Evolutionary conservation across 2,329 filamentous ascomycete genomes (phyloP).

Genomic region (Alternaria infectoria): DNA sequence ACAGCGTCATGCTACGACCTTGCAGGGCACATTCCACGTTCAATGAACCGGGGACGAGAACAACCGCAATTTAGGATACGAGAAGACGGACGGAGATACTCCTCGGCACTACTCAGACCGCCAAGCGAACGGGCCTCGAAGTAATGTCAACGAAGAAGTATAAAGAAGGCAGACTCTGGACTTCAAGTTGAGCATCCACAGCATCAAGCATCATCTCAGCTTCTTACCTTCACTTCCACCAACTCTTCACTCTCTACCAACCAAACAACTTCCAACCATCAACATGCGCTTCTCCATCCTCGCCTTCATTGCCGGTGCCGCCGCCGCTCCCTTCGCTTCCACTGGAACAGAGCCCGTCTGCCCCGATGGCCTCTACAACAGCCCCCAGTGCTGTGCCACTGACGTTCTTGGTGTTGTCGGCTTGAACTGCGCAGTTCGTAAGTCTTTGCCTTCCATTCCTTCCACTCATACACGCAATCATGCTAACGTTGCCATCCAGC

Average conservation of each 20-base stretch:
- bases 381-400: constrained; percentile 16
- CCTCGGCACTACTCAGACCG: neutral
- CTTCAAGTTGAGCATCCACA: neutral
- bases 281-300: constrained; percentile 14
- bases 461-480: neutral
- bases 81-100: neutral
- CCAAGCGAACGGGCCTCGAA: neutral
- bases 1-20: neutral
- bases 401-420: constrained; percentile 7
- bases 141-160: neutral
- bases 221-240: neutral
- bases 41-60: neutral
- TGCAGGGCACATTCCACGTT: neutral
- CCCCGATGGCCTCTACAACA: constrained; percentile 5
- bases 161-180: constrained; percentile 1
- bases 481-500: neutral
- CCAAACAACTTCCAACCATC: neutral
- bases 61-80: neutral
- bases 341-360: neutral
- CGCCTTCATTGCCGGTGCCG: constrained; percentile 2
- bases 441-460: neutral
- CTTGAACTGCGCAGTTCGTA: constrained; percentile 12
- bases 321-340: constrained; percentile 3
- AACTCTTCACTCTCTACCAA: neutral
- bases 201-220: neutral